Conservation (phyloP, 2,329 filamentous ascomycete genomes). For the Ophiostoma pallidulum region DNA sequence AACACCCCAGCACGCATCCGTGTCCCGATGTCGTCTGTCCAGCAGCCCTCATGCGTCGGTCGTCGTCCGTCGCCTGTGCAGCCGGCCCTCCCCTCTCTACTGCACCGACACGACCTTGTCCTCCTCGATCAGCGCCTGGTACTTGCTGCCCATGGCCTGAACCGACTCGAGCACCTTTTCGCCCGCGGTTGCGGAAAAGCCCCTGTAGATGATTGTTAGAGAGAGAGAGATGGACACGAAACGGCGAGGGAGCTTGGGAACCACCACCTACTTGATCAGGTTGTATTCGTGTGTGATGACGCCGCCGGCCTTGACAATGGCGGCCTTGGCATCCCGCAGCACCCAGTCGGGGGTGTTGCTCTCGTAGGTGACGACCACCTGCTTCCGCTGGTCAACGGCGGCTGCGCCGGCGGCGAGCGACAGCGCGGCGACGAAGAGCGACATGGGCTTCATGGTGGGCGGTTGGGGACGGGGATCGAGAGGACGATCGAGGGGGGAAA, state of each 20-base stretch:
- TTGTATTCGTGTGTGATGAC: conserved; percentile 70
- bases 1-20: too few relatives aligned
- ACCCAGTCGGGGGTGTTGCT: conserved; percentile 57
- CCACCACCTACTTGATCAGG: conserved; percentile 58
- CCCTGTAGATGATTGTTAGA: conserved; percentile 40
- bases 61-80: not conserved
- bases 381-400: conserved; percentile 58
- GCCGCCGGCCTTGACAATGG: conserved; percentile 60
- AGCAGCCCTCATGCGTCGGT: not conserved
- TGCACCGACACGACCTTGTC: conserved; percentile 55
- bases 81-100: not conserved
- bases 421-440: conserved; percentile 45
- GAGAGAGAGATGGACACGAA: not conserved
- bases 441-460: conserved; percentile 52
- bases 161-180: conserved; percentile 60
- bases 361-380: conserved; percentile 71
- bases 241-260: too few relatives aligned
- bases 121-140: conserved; percentile 63
- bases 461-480: too few relatives aligned
- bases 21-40: not conserved
- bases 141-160: conserved; percentile 48
- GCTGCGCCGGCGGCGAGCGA: conserved; percentile 48
- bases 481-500: not conserved
- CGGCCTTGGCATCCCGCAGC: conserved; percentile 60
- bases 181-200: conserved; percentile 67